These are phyloP conservation scores for Magnusiomyces ingens DNA, from an alignment of 1,139 yeast species.

Conservation along the genomic window DNA sequence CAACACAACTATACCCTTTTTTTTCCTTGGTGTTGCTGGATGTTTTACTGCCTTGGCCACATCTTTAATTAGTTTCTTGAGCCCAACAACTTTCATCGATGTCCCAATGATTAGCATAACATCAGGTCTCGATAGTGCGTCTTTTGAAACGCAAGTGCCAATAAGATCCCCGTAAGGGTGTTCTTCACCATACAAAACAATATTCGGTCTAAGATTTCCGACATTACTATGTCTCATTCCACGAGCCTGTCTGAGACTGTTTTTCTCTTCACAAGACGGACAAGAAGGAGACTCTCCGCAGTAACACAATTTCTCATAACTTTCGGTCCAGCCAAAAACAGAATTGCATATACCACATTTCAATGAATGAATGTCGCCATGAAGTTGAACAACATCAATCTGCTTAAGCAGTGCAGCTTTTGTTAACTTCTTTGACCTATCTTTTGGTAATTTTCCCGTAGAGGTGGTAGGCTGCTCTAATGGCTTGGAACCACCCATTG, in stretches of 20 bases:
- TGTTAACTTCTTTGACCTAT: conserved; percentile 2
- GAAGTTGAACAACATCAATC: conserved; percentile 77
- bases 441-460: conserved; percentile 17
- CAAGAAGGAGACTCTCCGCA: conserved; percentile 61
- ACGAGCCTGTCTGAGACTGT: conserved; percentile 45
- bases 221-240: conserved; percentile 60
- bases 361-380: conserved; percentile 76
- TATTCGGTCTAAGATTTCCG: conserved; percentile 66
- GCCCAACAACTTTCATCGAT: conserved; percentile 67
- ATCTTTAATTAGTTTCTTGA: conserved; percentile 55
- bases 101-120: conserved; percentile 68
- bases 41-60: conserved; percentile 40
- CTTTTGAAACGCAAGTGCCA: conserved; percentile 52
- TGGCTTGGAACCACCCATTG: conserved; percentile 20
- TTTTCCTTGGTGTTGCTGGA: conserved; percentile 14
- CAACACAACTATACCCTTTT: conserved; percentile 54
- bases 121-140: conserved; percentile 52
- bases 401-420: conserved; percentile 15
- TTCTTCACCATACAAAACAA: conserved; percentile 71
- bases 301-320: conserved; percentile 40
- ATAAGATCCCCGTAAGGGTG: conserved; percentile 67
- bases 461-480: background rate
- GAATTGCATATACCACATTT: conserved; percentile 65
- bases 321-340: conserved; percentile 55
- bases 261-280: conserved; percentile 47